Percentiles rank a stretch among this genome's conserved stretches.
phyloP scores from a whole-genome alignment of 179 eudicot genomes.

The Nepenthes alata region DNA sequence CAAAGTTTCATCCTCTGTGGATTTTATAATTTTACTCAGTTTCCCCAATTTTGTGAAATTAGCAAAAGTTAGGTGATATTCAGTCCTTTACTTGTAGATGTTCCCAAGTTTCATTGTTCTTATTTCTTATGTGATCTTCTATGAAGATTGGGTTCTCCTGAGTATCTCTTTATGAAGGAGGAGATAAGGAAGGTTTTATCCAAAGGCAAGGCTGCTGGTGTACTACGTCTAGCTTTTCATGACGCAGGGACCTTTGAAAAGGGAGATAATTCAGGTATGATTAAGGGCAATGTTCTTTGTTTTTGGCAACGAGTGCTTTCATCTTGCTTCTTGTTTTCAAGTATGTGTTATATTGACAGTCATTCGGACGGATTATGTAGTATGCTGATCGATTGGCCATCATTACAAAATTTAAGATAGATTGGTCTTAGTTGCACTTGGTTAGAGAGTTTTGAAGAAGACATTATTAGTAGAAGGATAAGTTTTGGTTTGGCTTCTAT shows the following conservation, averaged over 20 bases:
- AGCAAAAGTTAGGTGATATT: background rate
- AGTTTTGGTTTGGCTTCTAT: too few species aligned
- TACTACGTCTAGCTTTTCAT: slow-evolving; percentile 93
- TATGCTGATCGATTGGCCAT: too few species aligned
- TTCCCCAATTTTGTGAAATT: background rate
- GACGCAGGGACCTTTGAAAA: slow-evolving; percentile 89
- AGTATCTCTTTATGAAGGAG: slow-evolving; percentile 32
- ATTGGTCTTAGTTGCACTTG: too few species aligned
- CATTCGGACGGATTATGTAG: too few species aligned
- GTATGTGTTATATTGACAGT: background rate
- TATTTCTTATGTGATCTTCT: slow-evolving; percentile 2
- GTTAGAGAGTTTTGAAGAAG: too few species aligned
- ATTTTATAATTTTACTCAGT: background rate
- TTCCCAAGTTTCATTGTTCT: background rate
- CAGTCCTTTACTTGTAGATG: background rate
- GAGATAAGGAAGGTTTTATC: slow-evolving; percentile 67
- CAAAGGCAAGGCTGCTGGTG: slow-evolving; percentile 84
- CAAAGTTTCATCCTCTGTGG: background rate
- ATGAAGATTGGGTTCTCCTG: slow-evolving; percentile 27
- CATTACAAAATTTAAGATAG: too few species aligned
- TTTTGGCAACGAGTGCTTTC: background rate
- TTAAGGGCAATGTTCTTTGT: background rate
- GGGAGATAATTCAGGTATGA: slow-evolving; percentile 46
- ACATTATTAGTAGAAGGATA: too few species aligned
- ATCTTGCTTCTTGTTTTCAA: background rate